Base-by-base conservation (phyloP, 2,329 filamentous ascomycete species). In the Aspergillus latus region DNA sequence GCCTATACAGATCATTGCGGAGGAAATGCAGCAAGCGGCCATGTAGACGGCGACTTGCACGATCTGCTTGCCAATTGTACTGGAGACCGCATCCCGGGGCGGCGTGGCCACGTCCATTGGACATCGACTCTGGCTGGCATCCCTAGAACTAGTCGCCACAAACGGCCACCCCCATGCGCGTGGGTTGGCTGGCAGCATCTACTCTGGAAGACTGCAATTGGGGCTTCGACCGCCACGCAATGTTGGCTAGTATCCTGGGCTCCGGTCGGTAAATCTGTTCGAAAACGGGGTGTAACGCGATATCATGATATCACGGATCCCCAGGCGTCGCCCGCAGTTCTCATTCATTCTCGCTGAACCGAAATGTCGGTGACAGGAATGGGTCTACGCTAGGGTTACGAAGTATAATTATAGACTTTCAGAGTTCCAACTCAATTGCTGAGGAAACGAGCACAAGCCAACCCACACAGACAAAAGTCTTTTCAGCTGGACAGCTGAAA, bases 331-430 rank as follows among this genome's bases (percentile, higher is more conserved):
- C 42, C 42, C 49, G 29, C 42, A 42, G n/a, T 32, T 58, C 54
- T 62, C 49, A 21, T 2, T 21, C 49, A 64, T 57, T 37, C 7
- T 37, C 56, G 52, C 44, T 34, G 51, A 47, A 26, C 42, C 44
- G 48, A 58, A 55, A 54, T 56, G 56, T 64, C 58, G 59, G 62
- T 60, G 59, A 54, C 58, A 58, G 52, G 52, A 59, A 48, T 36
- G 48, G 58, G 48, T 52, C 40, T 50, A 48, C 26, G 48, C 43
- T 39, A 32, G 47, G 15, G 29, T 42, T 37, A 37, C 34, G 34
- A 13, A 37, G n/a, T 49, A 56, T 39, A 52, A 40, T 45, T 37
- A 45, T 29, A 43, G 13, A 34, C n/a, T n/a, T 28, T 9, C 34
- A 52, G 13, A 34, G 10, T n/a, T 28, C 15, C 34, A 47, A 52